Base-by-base conservation (phyloP, 805 yeast genomes). In the Tetrapisispora taiwanensis region DNA sequence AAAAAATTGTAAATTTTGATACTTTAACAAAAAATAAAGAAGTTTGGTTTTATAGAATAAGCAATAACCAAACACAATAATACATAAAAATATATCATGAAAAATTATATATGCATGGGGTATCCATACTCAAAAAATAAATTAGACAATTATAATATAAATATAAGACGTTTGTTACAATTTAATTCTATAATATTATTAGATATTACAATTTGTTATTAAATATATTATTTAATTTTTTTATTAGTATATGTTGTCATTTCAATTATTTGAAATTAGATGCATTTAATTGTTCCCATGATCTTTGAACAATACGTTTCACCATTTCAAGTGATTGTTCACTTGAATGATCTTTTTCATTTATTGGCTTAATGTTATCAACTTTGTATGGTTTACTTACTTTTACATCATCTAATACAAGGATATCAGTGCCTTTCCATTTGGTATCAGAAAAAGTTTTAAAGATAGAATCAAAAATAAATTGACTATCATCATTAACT, bases 291-390 rank as follows among this genome's bases (percentile, higher is more conserved):
- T 26, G 66, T 22, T 60, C 60, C 74, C 78, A 73, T 13, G 71
- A 72, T 41, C 71, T 74, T 46, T 67, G 70, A 12, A 79, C 74
- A 43, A 77, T 68, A 51, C 70, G 73, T 50, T 68, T 67, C 10
- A 79, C 69, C 42, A 70, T 54, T 4, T 52, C 56, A 24, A 70
- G 53, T 2, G 75, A 71, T 36, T 54, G 55, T 6, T 61, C 51
- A 28, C 52, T 52, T 3, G 59, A 48, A 12, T 37, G 40, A 27
- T 27, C 32, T 24, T 37, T 18, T 2, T 48, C 54, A 32, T 48
- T 44, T 17, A 51, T 19, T 7, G 51, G 41, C 17, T 50, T 46
- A 32, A 59, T 47, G 26, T 63, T 53, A 37, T 54, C 60, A 0
- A 66, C 49, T 15, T 59, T 59, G 46, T 73, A 73, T 24, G 78